phyloP scores from a whole-genome alignment of 1,284 basidiomycete genomes.

The Cryptococcus wingfieldii region DNA sequence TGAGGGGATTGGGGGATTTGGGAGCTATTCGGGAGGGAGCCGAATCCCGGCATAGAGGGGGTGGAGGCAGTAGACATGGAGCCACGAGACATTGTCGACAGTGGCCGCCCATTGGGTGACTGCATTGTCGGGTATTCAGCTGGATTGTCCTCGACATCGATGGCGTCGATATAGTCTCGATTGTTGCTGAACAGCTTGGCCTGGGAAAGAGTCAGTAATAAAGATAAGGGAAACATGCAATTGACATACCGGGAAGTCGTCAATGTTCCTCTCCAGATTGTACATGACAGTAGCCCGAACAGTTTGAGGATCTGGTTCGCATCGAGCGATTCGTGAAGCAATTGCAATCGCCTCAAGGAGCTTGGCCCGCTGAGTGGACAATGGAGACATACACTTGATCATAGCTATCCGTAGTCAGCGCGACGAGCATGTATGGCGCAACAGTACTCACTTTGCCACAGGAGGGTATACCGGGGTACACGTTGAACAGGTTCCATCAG shows the following conservation, averaged over 20 bases:
- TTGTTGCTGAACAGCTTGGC: slow-evolving; percentile 78
- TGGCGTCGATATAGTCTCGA: slow-evolving; percentile 82
- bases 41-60: slow-evolving; percentile 45
- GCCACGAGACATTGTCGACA: slow-evolving; percentile 13
- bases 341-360: slow-evolving; percentile 81
- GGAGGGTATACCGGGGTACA: slow-evolving; percentile 89
- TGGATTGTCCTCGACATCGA: slow-evolving; percentile 85
- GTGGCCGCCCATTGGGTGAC: slow-evolving; percentile 16
- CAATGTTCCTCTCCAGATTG: slow-evolving; percentile 76
- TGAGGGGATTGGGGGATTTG: slow-evolving; percentile 53
- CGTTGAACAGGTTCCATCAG: slow-evolving; percentile 99
- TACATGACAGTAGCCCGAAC: slow-evolving; percentile 84
- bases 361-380: slow-evolving; percentile 72
- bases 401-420: slow-evolving; percentile 52
- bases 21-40: slow-evolving; percentile 15
- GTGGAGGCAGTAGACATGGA: slow-evolving; percentile 30
- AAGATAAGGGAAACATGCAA: background rate
- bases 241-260: slow-evolving; percentile 68
- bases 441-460: slow-evolving; percentile 63
- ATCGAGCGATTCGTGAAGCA: slow-evolving; percentile 84
- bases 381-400: slow-evolving; percentile 75
- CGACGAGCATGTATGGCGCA: slow-evolving; percentile 8
- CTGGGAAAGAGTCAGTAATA: slow-evolving; percentile 25
- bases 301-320: slow-evolving; percentile 88
- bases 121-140: slow-evolving; percentile 50